Conservation (phyloP, 805 yeast genomes). For the Henningerozyma blattae region DNA sequence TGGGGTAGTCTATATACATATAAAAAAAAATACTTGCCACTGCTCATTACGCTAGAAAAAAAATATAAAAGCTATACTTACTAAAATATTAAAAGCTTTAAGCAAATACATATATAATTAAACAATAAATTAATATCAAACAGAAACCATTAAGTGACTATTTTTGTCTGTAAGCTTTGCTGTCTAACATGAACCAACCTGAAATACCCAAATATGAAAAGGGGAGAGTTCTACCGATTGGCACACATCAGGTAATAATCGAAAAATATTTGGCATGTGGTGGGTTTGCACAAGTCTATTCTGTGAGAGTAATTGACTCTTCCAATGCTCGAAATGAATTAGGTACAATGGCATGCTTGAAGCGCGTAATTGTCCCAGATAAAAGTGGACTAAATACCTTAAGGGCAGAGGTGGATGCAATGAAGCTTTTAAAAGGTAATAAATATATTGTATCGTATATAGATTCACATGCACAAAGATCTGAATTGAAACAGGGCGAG, state of each 20-base stretch:
- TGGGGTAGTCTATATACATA: no score
- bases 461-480: slow-evolving; percentile 87
- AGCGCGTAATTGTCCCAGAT: slow-evolving; percentile 91
- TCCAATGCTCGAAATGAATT: slow-evolving; percentile 37
- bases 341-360: slow-evolving; percentile 62
- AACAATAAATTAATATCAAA: neutral
- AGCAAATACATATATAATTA: neutral
- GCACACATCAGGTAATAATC: slow-evolving; percentile 64
- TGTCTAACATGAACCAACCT: slow-evolving; percentile 38
- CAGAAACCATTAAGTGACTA: neutral
- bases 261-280: slow-evolving; percentile 72
- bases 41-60: no score
- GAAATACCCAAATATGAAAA: slow-evolving; percentile 56
- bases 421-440: slow-evolving; percentile 77
- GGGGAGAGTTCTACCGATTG: slow-evolving; percentile 73
- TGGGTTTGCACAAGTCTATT: slow-evolving; percentile 93
- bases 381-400: slow-evolving; percentile 70
- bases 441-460: slow-evolving; percentile 78
- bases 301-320: slow-evolving; percentile 51
- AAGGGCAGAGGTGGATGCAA: slow-evolving; percentile 94
- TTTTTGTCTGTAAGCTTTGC: neutral
- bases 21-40: no score
- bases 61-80: neutral
- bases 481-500: slow-evolving; percentile 36
- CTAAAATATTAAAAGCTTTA: neutral